Conservation (phyloP, 257 asterid species). For the Nyctanthes arbortristis region DNA sequence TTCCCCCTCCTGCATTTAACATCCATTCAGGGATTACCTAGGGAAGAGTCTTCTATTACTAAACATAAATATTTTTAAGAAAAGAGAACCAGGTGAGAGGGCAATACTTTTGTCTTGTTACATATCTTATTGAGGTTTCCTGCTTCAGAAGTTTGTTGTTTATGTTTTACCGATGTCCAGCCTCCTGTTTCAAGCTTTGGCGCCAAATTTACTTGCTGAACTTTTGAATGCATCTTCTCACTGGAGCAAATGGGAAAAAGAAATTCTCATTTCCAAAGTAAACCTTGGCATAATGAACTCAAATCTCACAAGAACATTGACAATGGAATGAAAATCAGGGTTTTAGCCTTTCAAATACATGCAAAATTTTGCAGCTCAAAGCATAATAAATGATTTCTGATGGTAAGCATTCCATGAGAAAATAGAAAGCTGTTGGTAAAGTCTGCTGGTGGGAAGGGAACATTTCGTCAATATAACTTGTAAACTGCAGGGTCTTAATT, state of each 20-base stretch:
- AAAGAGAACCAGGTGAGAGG: slow-evolving; percentile 43
- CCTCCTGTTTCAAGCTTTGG: slow-evolving; percentile 53
- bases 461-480: slow-evolving; percentile 2
- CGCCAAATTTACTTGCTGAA: slow-evolving; percentile 31
- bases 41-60: slow-evolving; percentile 13
- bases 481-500: slow-evolving; percentile 11
- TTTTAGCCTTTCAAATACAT: neutral
- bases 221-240: slow-evolving; percentile 32
- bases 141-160: slow-evolving; percentile 35
- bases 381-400: neutral
- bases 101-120: slow-evolving; percentile 38
- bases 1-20: slow-evolving; percentile 42
- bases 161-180: slow-evolving; percentile 74
- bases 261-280: neutral
- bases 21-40: slow-evolving; percentile 24
- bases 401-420: neutral
- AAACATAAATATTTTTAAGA: slow-evolving; percentile 1
- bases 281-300: slow-evolving; percentile 9
- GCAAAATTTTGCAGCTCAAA: neutral
- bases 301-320: slow-evolving; percentile 4
- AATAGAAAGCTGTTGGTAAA: neutral
- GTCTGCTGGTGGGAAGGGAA: neutral
- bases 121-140: slow-evolving; percentile 32
- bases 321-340: neutral
- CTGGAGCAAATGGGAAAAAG: slow-evolving; percentile 36